Conservation (phyloP, 2,329 filamentous ascomycete species). For the Pseudogymnoascus sp. region DNA sequence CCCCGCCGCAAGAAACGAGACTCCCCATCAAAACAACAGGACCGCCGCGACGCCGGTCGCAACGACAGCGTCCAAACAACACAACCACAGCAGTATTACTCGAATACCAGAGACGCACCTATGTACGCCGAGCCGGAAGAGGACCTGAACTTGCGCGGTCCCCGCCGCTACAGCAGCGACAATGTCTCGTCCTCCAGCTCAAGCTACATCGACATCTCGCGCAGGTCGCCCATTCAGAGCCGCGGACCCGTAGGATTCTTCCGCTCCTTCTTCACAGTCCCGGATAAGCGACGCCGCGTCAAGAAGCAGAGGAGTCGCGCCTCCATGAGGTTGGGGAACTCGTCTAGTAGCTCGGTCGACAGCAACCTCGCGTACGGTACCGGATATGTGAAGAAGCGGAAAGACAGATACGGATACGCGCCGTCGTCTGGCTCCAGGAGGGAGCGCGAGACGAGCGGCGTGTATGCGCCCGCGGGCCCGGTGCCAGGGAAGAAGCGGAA, state of each 20-base stretch:
- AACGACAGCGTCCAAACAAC: not conserved
- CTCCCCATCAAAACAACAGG: conserved; percentile 7
- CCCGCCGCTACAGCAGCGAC: conserved; percentile 4
- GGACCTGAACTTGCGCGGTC: conserved; percentile 2
- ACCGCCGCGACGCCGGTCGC: conserved; percentile 3
- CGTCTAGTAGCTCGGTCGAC: conserved; percentile 61
- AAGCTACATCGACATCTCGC: conserved; percentile 61
- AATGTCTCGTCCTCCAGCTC: conserved; percentile 43
- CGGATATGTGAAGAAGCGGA: conserved; percentile 34
- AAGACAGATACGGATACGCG: not conserved
- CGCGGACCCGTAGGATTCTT: conserved; percentile 45
- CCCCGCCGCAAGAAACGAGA: conserved; percentile 5
- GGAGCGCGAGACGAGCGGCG: not conserved
- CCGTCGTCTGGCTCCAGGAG: not conserved
- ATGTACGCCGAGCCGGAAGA: conserved; percentile 4
- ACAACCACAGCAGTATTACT: not conserved
- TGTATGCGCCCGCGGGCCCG: not conserved
- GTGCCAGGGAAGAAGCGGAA: conserved; percentile 15
- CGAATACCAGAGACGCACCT: conserved; percentile 5
- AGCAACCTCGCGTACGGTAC: conserved; percentile 62
- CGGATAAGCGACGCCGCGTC: conserved; percentile 42
- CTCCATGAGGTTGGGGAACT: conserved; percentile 53
- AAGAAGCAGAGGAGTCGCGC: conserved; percentile 42
- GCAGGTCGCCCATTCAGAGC: conserved; percentile 40
- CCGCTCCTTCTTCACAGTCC: conserved; percentile 55